A percentile compares a stretch with the other conserved stretches of the same genome.
Conservation (phyloP, 345 rosid genomes). For the Salix purpurea region DNA sequence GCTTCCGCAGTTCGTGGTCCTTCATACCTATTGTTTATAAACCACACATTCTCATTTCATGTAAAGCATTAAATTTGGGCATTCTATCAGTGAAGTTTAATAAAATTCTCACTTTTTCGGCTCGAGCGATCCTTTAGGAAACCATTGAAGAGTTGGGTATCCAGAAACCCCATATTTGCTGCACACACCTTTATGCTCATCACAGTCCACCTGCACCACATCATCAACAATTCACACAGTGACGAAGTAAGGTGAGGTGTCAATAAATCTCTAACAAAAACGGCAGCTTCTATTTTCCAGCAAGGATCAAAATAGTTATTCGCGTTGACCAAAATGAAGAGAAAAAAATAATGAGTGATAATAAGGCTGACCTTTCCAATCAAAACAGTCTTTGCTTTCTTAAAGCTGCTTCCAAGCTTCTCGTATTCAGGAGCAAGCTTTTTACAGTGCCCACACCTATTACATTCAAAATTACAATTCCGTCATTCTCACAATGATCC, state of each 20-base stretch:
- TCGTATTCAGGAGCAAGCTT: constrained; percentile 97
- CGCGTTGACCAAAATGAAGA: neutral
- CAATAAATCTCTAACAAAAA: neutral
- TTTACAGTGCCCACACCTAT: constrained; percentile 99
- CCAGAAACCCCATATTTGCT: constrained; percentile 90
- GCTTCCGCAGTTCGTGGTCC: constrained; percentile 86
- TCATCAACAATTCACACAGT: constrained; percentile 12
- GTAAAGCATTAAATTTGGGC: neutral
- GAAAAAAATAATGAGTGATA: neutral
- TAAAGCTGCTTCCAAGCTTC: constrained; percentile 86
- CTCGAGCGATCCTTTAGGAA: constrained; percentile 90
- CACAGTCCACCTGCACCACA: constrained; percentile 85
- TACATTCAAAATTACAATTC: neutral
- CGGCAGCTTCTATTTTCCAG: neutral
- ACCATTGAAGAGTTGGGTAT: constrained; percentile 95
- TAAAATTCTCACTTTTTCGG: constrained; percentile 72
- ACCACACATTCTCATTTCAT: neutral
- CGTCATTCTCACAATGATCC: neutral
- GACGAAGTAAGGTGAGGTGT: neutral
- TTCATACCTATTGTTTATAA: constrained; percentile 54
- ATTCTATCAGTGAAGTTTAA: neutral
- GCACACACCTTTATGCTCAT: constrained; percentile 86
- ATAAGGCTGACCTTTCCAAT: constrained; percentile 75
- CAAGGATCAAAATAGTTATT: neutral
- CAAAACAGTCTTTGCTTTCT: constrained; percentile 77